Evolutionary conservation across 208 protist species (phyloP).

Genomic region (Phytomonas sp.): DNA sequence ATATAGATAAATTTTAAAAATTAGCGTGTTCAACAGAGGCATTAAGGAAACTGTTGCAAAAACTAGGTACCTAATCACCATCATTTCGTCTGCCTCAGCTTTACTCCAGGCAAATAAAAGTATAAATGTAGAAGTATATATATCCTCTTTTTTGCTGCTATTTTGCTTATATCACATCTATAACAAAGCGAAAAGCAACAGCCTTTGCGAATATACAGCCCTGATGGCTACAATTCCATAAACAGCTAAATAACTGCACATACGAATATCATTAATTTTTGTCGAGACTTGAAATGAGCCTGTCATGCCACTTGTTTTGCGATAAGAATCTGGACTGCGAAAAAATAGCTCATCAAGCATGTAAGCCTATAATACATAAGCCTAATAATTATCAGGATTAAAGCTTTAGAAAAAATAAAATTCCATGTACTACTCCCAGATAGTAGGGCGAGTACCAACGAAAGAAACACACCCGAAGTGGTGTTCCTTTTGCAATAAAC

Average conservation of each 20-base stretch:
- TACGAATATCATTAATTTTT: not conserved
- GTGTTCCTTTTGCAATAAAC: not conserved
- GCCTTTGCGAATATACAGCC: not conserved
- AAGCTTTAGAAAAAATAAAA: slow-evolving; percentile 12
- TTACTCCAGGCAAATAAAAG: not conserved
- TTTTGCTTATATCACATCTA: not conserved
- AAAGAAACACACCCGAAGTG: not conserved
- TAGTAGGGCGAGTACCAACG: not conserved
- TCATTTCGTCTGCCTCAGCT: not conserved
- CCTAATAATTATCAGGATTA: not conserved
- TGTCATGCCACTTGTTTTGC: not conserved
- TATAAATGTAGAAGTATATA: not conserved
- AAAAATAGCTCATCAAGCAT: too few species aligned
- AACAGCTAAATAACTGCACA: not conserved
- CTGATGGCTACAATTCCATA: not conserved
- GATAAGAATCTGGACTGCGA: not conserved
- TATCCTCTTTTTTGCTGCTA: not conserved
- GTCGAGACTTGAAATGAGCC: not conserved
- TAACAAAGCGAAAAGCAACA: not conserved
- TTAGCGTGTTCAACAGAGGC: not conserved
- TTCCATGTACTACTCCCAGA: slow-evolving; percentile 13
- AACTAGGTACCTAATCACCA: not conserved
- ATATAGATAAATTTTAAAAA: not conserved
- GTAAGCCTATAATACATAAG: too few species aligned
- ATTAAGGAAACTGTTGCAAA: not conserved